These are phyloP conservation scores for Penicillium odoratum DNA, from an alignment of 495 filamentous ascomycete genomes.

Conservation along the genomic window DNA sequence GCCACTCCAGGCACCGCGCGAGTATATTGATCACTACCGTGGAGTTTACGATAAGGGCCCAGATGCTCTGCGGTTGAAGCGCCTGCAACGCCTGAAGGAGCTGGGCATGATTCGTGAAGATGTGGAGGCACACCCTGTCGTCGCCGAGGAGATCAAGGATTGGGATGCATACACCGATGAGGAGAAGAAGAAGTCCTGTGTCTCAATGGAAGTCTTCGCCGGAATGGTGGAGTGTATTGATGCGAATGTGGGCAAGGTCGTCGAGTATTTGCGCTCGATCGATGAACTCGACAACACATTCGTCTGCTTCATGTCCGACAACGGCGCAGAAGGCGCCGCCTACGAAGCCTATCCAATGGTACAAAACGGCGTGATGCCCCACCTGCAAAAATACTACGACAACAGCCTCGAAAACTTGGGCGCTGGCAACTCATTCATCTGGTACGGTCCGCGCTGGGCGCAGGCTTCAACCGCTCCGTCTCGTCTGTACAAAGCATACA, in stretches of 20 bases:
- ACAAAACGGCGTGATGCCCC: slow-evolving; percentile 50
- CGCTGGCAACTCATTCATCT: slow-evolving; percentile 60
- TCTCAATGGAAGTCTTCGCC: slow-evolving; percentile 62
- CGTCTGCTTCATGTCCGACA: slow-evolving; percentile 64
- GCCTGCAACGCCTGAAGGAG: slow-evolving; percentile 51
- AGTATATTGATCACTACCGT: slow-evolving; percentile 53
- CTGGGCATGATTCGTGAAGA: slow-evolving; percentile 52
- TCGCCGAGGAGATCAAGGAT: slow-evolving; percentile 52
- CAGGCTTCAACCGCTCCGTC: slow-evolving; percentile 63
- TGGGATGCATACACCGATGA: slow-evolving; percentile 53
- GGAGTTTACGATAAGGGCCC: slow-evolving; percentile 59
- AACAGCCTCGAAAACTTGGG: slow-evolving; percentile 64
- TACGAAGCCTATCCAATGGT: slow-evolving; percentile 61
- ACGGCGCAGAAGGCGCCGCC: slow-evolving; percentile 55
- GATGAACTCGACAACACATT: slow-evolving; percentile 65
- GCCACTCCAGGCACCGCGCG: slow-evolving; percentile 57
- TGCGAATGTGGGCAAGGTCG: slow-evolving; percentile 58
- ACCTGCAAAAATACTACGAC: slow-evolving; percentile 61
- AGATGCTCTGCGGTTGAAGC: slow-evolving; percentile 50
- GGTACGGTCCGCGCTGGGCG: slow-evolving; percentile 66
- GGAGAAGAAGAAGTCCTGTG: slow-evolving; percentile 52
- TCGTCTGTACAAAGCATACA: slow-evolving; percentile 62
- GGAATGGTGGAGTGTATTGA: slow-evolving; percentile 67
- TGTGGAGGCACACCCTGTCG: slow-evolving; percentile 53
- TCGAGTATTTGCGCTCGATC: slow-evolving; percentile 54